Evolutionary conservation across 2,329 filamentous ascomycete genomes (phyloP).

Genomic region (Ceratocystis destructans): DNA sequence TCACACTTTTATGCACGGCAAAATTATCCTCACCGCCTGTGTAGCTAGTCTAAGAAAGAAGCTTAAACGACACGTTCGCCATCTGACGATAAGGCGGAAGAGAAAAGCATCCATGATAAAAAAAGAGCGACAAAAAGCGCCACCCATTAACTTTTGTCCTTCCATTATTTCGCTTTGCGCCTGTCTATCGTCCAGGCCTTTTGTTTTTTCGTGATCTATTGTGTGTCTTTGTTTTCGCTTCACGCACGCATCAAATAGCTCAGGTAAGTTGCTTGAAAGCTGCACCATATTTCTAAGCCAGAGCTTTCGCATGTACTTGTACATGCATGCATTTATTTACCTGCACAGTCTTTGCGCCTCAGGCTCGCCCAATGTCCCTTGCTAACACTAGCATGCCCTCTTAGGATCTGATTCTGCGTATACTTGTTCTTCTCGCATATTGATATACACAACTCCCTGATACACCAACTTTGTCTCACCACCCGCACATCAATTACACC

Average conservation of each 20-base stretch:
- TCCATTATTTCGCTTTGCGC: background rate
- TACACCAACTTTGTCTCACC: slow-evolving; percentile 4
- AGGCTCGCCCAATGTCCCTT: background rate
- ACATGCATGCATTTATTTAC: background rate
- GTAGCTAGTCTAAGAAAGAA: background rate
- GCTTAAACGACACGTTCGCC: slow-evolving; percentile 19
- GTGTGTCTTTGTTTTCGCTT: background rate
- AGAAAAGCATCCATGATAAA: background rate
- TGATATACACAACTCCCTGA: background rate
- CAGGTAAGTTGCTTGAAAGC: background rate
- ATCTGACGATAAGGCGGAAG: slow-evolving; percentile 3
- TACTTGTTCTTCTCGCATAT: slow-evolving; percentile 14
- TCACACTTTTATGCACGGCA: background rate
- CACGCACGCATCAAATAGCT: background rate
- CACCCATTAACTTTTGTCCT: background rate
- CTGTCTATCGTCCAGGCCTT: background rate
- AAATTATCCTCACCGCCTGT: background rate
- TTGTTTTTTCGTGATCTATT: background rate
- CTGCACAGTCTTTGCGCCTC: background rate
- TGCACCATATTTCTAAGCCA: background rate
- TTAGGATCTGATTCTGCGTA: slow-evolving; percentile 12
- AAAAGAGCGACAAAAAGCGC: background rate
- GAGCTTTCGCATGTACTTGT: background rate
- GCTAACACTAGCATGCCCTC: background rate
- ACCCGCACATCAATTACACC: background rate